A percentile compares a stretch with the other conserved stretches of the same genome.
phyloP scores from a whole-genome alignment of 1,284 basidiomycete species.

The Irpex sp. region DNA sequence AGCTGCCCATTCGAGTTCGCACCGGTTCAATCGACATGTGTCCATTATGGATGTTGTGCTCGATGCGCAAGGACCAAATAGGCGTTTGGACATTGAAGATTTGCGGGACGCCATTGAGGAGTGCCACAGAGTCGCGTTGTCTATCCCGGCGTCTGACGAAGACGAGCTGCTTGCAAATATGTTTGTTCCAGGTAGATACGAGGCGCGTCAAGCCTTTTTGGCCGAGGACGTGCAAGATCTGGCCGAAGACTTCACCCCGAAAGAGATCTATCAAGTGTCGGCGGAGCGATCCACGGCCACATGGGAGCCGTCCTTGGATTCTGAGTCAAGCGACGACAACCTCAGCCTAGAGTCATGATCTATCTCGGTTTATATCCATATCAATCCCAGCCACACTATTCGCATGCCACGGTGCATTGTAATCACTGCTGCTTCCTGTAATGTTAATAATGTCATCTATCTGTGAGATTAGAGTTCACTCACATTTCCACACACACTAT shows the following conservation, averaged over 20 bases:
- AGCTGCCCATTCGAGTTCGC: conserved; percentile 6
- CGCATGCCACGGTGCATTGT: not conserved
- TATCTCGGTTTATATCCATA: not conserved
- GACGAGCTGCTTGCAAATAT: conserved; percentile 26
- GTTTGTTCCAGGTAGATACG: conserved; percentile 34
- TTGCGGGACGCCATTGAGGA: conserved; percentile 26
- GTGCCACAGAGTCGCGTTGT: conserved; percentile 13
- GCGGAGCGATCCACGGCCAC: conserved; percentile 43
- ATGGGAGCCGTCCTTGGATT: conserved; percentile 31
- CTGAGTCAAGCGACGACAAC: conserved; percentile 10
- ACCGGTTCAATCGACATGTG: conserved; percentile 16
- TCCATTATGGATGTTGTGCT: conserved; percentile 28
- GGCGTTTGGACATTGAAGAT: conserved; percentile 22
- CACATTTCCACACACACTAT: not conserved
- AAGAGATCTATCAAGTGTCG: conserved; percentile 37
- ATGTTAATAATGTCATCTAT: not conserved
- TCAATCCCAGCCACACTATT: not conserved
- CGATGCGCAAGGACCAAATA: conserved; percentile 19
- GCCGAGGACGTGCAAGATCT: conserved; percentile 17
- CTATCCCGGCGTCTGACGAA: conserved; percentile 15
- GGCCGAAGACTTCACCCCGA: conserved; percentile 16
- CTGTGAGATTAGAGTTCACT: not conserved
- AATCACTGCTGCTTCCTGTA: not conserved
- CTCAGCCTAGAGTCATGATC: not conserved
- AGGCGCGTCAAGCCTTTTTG: conserved; percentile 35